Conservation (phyloP, 176 grass and related monocot species). For the Avena sativa region DNA sequence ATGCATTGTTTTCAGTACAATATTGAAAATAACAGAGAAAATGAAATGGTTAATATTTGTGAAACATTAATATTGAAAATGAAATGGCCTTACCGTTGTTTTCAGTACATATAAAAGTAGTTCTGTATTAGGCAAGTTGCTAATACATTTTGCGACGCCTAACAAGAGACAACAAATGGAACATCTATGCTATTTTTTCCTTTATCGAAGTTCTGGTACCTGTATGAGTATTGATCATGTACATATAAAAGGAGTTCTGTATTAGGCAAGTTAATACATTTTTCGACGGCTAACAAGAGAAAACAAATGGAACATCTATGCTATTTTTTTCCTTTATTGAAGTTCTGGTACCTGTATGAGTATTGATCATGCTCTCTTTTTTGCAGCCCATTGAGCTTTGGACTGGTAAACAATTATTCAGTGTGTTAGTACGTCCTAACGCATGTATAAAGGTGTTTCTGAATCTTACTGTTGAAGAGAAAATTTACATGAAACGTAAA, state of each 20-base stretch:
- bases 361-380: constrained; percentile 37
- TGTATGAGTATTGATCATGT: constrained; percentile 29
- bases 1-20: not conserved
- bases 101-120: not conserved
- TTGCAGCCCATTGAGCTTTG: constrained; percentile 94
- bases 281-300: constrained; percentile 16
- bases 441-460: constrained; percentile 84
- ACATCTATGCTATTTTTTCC: constrained; percentile 8
- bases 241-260: not conserved
- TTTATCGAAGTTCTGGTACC: constrained; percentile 33
- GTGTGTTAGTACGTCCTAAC: constrained; percentile 88
- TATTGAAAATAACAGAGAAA: no score
- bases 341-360: constrained; percentile 24
- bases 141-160: not conserved
- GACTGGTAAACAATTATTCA: constrained; percentile 97
- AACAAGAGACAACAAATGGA: constrained; percentile 8
- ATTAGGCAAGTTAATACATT: not conserved
- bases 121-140: not conserved
- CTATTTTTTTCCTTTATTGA: constrained; percentile 31
- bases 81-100: not conserved
- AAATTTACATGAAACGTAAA: constrained; percentile 59
- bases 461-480: constrained; percentile 87
- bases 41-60: not conserved
- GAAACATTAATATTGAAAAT: not conserved
- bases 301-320: not conserved